Conservation (phyloP, 2,329 filamentous ascomycete genomes). For the Dactylellina parvicollis region DNA sequence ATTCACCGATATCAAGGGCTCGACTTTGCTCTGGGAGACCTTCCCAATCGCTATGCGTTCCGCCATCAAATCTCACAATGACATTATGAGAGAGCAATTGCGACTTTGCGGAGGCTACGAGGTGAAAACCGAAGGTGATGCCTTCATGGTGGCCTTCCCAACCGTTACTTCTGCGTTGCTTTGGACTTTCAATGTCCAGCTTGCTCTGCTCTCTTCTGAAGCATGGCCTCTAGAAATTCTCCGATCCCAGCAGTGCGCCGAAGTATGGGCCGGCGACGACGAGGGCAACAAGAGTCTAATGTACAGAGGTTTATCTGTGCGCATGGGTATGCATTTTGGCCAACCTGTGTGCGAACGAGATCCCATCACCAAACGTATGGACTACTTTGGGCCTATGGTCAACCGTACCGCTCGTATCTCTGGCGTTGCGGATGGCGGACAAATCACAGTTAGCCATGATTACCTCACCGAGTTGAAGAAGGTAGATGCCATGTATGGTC, state of each 20-base stretch:
- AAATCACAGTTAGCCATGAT: slow-evolving; percentile 95
- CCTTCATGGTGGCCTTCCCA: slow-evolving; percentile 98
- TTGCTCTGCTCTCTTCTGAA: slow-evolving; percentile 75
- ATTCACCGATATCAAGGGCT: slow-evolving; percentile 99
- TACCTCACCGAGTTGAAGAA: slow-evolving; percentile 79
- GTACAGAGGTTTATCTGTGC: slow-evolving; percentile 91
- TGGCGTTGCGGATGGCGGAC: slow-evolving; percentile 91
- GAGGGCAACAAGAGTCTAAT: slow-evolving; percentile 89
- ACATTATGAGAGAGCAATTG: slow-evolving; percentile 91
- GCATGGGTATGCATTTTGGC: slow-evolving; percentile 98
- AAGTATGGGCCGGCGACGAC: slow-evolving; percentile 74
- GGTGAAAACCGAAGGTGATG: slow-evolving; percentile 99
- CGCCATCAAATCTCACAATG: slow-evolving; percentile 96
- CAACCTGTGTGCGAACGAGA: slow-evolving; percentile 93
- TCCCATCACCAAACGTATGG: slow-evolving; percentile 96
- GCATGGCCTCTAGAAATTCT: slow-evolving; percentile 96
- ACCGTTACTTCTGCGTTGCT: slow-evolving; percentile 93
- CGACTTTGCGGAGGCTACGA: slow-evolving; percentile 96
- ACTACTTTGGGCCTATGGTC: slow-evolving; percentile 99
- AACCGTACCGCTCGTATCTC: slow-evolving; percentile 96
- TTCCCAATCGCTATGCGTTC: slow-evolving; percentile 95
- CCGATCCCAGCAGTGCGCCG: slow-evolving; percentile 72
- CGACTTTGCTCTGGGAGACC: slow-evolving; percentile 93
- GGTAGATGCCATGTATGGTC: slow-evolving; percentile 75
- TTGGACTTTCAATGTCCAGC: slow-evolving; percentile 96